phyloP scores from a whole-genome alignment of 257 asterid genomes.

The Gentiana dahurica region DNA sequence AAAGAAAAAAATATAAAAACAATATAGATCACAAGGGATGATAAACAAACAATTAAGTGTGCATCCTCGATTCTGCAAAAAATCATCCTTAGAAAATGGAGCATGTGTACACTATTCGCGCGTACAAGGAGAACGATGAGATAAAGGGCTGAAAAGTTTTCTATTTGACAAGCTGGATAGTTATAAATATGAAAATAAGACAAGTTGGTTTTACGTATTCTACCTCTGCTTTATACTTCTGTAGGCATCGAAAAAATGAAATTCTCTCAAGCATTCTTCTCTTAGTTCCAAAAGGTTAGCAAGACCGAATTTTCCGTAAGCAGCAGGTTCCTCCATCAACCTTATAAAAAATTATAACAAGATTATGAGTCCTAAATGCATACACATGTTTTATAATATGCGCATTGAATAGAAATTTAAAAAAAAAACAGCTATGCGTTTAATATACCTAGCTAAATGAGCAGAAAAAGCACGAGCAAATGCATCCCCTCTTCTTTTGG shows the following conservation, averaged over 20 bases:
- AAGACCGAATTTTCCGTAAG: conserved; percentile 92
- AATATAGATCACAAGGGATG: too few relatives aligned
- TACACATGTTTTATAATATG: too few relatives aligned
- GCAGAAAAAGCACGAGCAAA: conserved; percentile 99
- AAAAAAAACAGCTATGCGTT: too few relatives aligned
- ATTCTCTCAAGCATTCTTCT: conserved; percentile 98
- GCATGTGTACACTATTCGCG: too few relatives aligned
- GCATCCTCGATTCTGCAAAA: too few relatives aligned
- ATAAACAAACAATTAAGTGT: too few relatives aligned
- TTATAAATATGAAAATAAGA: background rate
- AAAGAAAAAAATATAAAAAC: too few relatives aligned
- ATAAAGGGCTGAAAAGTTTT: too few relatives aligned
- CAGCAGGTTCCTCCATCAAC: conserved; percentile 99
- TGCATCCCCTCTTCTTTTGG: conserved; percentile 96
- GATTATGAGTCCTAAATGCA: too few relatives aligned
- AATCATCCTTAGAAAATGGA: too few relatives aligned
- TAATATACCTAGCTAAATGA: conserved; percentile 69
- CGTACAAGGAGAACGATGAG: too few relatives aligned
- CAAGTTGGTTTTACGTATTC: conserved; percentile 3
- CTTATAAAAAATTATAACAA: conserved; percentile 19
- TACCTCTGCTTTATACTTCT: conserved; percentile 95
- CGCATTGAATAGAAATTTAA: too few relatives aligned
- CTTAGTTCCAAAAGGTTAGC: conserved; percentile 96
- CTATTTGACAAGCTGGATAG: background rate
- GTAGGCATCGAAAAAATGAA: conserved; percentile 83